Percentiles rank a stretch among this genome's conserved stretches.
phyloP scores from a whole-genome alignment of 176 grass and related monocot genomes.

The Triticum aestivum region DNA sequence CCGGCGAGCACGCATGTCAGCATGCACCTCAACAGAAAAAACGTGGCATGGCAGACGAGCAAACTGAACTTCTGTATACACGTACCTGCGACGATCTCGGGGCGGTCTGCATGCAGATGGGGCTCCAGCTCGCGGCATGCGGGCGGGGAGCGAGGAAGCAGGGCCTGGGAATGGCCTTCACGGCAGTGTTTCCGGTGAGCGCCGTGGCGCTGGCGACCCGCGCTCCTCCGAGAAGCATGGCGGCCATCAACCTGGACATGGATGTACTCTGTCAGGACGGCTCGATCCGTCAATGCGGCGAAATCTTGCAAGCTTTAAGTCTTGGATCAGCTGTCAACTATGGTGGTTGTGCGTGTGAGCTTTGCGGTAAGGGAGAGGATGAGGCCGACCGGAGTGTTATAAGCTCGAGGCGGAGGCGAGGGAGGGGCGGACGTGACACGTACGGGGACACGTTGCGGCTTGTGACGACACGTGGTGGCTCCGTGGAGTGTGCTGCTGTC shows the following conservation, averaged over 20 bases:
- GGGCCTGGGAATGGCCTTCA: slow-evolving; percentile 17
- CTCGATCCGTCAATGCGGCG: not conserved
- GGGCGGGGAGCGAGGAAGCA: slow-evolving; percentile 34
- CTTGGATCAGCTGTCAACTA: not conserved
- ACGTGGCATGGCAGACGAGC: no score
- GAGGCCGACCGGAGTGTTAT: not conserved
- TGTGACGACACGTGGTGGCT: slow-evolving; percentile 30
- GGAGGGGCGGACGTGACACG: slow-evolving; percentile 37
- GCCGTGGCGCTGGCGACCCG: slow-evolving; percentile 28
- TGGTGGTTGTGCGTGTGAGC: not conserved
- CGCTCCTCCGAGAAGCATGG: slow-evolving; percentile 50
- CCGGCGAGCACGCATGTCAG: not conserved
- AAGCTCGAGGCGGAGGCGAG: not conserved
- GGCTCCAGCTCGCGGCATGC: slow-evolving; percentile 32
- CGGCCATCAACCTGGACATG: slow-evolving; percentile 52
- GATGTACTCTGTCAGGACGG: not conserved
- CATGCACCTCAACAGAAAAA: not conserved
- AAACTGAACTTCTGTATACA: not conserved
- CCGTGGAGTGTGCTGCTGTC: not conserved
- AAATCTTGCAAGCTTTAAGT: not conserved
- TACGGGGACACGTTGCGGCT: slow-evolving; percentile 43
- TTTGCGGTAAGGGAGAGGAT: not conserved
- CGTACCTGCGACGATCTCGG: slow-evolving; percentile 67
- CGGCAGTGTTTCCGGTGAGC: slow-evolving; percentile 4
- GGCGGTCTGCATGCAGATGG: slow-evolving; percentile 57